Evolutionary conservation across 2,329 filamentous ascomycete species (phyloP).

Genomic region (Annulohypoxylon truncatum): DNA sequence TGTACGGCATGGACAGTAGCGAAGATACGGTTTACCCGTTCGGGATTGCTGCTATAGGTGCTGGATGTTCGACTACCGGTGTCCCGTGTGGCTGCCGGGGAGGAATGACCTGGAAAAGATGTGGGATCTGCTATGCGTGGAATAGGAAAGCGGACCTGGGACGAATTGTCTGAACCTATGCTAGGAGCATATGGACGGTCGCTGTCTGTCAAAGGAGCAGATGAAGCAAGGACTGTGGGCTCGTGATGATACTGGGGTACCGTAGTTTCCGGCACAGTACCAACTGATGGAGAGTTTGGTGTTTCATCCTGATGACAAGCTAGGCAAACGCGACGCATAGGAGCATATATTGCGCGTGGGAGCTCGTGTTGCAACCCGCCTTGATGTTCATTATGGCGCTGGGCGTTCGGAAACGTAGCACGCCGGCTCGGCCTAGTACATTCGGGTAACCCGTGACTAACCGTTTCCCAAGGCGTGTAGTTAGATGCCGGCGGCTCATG

Average conservation of each 20-base stretch:
- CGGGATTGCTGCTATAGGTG: conserved; percentile 18
- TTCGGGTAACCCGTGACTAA: background rate
- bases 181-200: background rate
- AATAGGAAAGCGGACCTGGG: background rate
- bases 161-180: background rate
- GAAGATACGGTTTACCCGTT: conserved; percentile 16
- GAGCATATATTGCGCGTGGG: background rate
- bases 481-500: background rate
- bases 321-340: background rate
- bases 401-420: background rate
- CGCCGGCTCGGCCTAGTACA: background rate
- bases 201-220: background rate
- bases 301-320: background rate
- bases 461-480: background rate
- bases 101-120: background rate
- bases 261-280: background rate
- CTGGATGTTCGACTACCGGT: conserved; percentile 21
- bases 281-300: background rate
- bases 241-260: background rate
- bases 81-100: background rate
- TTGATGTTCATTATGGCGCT: background rate
- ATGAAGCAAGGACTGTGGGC: background rate
- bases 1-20: conserved; percentile 30
- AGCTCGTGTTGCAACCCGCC: background rate
- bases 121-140: background rate